Conservation (phyloP, 345 rosid genomes). For the Citrus inodora region DNA sequence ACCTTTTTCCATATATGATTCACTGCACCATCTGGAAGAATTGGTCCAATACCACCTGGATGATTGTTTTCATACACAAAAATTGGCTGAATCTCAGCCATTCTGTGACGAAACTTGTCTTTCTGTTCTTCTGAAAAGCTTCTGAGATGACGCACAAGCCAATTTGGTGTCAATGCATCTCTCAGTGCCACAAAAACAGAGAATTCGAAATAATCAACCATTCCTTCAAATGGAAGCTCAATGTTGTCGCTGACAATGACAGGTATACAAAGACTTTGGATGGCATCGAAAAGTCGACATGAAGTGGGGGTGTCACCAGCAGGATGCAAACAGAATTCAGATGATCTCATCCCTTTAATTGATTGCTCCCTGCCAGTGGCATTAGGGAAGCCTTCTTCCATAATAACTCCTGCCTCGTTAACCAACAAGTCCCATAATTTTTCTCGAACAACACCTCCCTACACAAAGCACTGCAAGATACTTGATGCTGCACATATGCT, state of each 20-base stretch:
- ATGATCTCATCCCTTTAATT: conserved; percentile 81
- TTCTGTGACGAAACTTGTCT: conserved; percentile 49
- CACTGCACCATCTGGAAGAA: conserved; percentile 74
- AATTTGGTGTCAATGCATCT: conserved; percentile 72
- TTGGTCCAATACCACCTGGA: conserved; percentile 65
- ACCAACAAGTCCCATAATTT: conserved; percentile 82
- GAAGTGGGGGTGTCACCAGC: conserved; percentile 98
- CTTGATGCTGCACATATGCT: background rate
- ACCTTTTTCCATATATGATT: conserved; percentile 88
- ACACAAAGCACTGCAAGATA: background rate
- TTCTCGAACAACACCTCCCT: conserved; percentile 89
- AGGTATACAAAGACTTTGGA: conserved; percentile 93
- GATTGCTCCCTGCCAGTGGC: conserved; percentile 92
- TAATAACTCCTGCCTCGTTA: conserved; percentile 45
- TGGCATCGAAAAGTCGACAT: conserved; percentile 93
- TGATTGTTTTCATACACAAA: conserved; percentile 68
- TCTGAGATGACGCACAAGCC: conserved; percentile 63
- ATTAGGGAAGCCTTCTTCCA: conserved; percentile 99
- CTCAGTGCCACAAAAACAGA: conserved; percentile 65
- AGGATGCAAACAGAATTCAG: conserved; percentile 94
- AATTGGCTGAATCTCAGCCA: conserved; percentile 55
- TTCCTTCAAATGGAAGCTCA: conserved; percentile 94
- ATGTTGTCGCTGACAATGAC: conserved; percentile 81
- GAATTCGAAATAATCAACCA: conserved; percentile 66
- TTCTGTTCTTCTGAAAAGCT: conserved; percentile 46